Conservation (phyloP, 768 basidiomycete genomes). For the Wakefieldia striispora region DNA sequence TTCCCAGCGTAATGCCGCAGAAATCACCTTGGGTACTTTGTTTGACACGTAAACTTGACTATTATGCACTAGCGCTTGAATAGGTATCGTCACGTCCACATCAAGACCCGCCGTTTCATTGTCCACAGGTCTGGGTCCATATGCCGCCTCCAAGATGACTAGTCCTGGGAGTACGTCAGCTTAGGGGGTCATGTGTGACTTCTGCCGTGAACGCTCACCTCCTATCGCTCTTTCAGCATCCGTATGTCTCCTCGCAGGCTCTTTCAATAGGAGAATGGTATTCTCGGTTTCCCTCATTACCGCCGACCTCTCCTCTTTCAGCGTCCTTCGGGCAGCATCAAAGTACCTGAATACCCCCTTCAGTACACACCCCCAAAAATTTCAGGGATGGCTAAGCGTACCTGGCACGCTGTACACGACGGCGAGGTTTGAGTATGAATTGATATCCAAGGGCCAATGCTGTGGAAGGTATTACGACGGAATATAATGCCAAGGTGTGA, state of each 20-base stretch:
- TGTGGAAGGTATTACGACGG: conserved; percentile 54
- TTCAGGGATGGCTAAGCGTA: conserved; percentile 31
- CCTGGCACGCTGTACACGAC: conserved; percentile 52
- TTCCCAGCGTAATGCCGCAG: not conserved
- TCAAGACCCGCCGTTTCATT: conserved; percentile 53
- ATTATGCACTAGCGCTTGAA: conserved; percentile 78
- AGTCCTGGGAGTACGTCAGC: conserved; percentile 50
- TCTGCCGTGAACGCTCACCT: conserved; percentile 43
- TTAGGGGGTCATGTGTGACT: conserved; percentile 2
- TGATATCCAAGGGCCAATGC: conserved; percentile 53
- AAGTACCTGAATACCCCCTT: conserved; percentile 52
- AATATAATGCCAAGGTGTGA: conserved; percentile 46
- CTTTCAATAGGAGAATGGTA: conserved; percentile 59
- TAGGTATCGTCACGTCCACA: conserved; percentile 75
- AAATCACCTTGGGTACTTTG: conserved; percentile 65
- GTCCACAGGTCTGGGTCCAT: conserved; percentile 56
- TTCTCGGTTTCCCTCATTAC: conserved; percentile 62
- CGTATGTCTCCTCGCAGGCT: conserved; percentile 62
- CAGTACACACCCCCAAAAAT: conserved; percentile 11
- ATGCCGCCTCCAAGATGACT: conserved; percentile 71
- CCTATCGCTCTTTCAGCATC: conserved; percentile 62
- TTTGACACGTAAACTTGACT: conserved; percentile 78
- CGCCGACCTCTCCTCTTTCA: conserved; percentile 64
- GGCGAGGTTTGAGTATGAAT: conserved; percentile 54
- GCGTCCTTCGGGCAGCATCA: conserved; percentile 56